Percentiles rank a stretch among this genome's conserved stretches.
Evolutionary conservation across 2,329 filamentous ascomycete genomes (phyloP).

Genomic region (Penicillium sp.): DNA sequence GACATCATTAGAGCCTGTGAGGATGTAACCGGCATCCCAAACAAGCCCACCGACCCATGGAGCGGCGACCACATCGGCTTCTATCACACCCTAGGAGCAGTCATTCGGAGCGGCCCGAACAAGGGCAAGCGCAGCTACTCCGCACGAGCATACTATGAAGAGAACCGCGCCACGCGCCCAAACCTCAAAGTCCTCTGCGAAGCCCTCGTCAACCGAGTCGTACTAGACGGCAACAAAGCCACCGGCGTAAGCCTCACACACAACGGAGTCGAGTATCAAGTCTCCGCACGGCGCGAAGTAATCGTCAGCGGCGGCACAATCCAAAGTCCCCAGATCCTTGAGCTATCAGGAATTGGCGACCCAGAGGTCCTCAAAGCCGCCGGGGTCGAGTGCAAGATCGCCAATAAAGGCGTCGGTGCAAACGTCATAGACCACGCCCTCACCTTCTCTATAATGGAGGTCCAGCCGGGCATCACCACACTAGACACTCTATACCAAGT

Average conservation of each 20-base stretch:
- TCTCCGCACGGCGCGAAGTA: conserved; percentile 49
- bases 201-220: conserved; percentile 41
- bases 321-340: conserved; percentile 57
- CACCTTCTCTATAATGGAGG: conserved; percentile 12
- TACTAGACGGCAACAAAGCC: conserved; percentile 18
- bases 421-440: conserved; percentile 49
- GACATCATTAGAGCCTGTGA: conserved; percentile 21
- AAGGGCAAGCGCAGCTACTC: conserved; percentile 42
- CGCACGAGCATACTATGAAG: conserved; percentile 39
- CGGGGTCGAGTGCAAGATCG: conserved; percentile 43
- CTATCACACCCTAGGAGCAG: conserved; percentile 35
- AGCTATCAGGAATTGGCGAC: conserved; percentile 60
- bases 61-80: conserved; percentile 34
- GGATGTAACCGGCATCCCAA: conserved; percentile 8
- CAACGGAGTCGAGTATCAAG: conserved; percentile 35
- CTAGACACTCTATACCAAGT: conserved; percentile 11
- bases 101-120: conserved; percentile 31
- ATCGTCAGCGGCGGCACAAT: conserved; percentile 59
- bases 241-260: conserved; percentile 46
- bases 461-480: conserved; percentile 9
- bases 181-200: conserved; percentile 50
- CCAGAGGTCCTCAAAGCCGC: conserved; percentile 40
- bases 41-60: conserved; percentile 32
- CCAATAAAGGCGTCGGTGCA: conserved; percentile 46
- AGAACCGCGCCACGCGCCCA: conserved; percentile 31